These are phyloP conservation scores for Microdochium bolleyi DNA, from an alignment of 2,329 filamentous ascomycete species.

Conservation along the genomic window DNA sequence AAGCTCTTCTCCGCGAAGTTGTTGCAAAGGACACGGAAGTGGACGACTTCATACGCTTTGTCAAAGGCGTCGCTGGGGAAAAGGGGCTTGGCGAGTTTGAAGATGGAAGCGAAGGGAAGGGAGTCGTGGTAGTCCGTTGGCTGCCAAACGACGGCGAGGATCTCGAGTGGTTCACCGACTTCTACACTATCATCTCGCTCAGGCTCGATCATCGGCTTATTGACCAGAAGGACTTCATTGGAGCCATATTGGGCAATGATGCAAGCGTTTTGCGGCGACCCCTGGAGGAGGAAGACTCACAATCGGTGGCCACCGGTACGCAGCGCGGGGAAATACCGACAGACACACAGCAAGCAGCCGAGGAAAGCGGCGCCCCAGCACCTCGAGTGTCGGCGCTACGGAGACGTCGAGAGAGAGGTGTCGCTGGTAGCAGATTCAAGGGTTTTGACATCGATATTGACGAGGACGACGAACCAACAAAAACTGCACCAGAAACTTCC, in stretches of 20 bases:
- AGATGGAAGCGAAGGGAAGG: conserved; percentile 55
- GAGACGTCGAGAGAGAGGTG: conserved; percentile 27
- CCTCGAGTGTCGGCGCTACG: conserved; percentile 8
- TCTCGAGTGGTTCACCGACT: conserved; percentile 59
- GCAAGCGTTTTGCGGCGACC: conserved; percentile 62
- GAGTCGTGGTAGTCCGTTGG: conserved; percentile 73
- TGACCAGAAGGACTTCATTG: conserved; percentile 84
- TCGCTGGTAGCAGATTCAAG: conserved; percentile 55
- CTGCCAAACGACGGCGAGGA: conserved; percentile 47
- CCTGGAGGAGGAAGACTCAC: conserved; percentile 41
- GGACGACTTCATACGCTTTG: conserved; percentile 70
- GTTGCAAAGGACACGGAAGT: conserved; percentile 55
- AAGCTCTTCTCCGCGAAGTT: conserved; percentile 62
- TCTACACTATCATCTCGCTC: conserved; percentile 62
- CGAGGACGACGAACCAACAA: conserved; percentile 27
- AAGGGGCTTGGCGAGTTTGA: conserved; percentile 61
- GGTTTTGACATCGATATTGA: conserved; percentile 53
- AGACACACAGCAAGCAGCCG: neutral
- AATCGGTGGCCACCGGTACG: conserved; percentile 17
- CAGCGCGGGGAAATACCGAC: conserved; percentile 9
- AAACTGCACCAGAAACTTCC: conserved; percentile 9
- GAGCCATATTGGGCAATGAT: conserved; percentile 79
- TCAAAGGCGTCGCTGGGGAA: conserved; percentile 66
- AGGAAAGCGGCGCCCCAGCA: conserved; percentile 3
- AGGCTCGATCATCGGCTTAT: conserved; percentile 74